These are phyloP conservation scores for Eutrema yunnanense DNA, from an alignment of 345 rosid genomes.

Conservation along the genomic window DNA sequence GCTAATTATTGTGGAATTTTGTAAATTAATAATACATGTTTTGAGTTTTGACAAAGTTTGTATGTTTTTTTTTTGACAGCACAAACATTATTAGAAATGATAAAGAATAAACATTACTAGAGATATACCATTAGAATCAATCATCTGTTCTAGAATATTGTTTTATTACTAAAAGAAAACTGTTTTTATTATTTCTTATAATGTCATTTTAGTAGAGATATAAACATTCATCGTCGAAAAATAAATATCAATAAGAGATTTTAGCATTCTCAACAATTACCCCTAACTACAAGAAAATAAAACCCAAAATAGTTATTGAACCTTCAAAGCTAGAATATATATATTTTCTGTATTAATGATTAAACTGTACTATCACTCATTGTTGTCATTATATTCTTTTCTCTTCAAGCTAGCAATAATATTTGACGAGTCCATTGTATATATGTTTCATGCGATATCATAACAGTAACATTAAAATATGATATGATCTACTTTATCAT, in stretches of 20 bases:
- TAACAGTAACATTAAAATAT: slow-evolving; percentile 1
- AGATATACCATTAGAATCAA: not conserved
- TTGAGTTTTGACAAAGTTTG: not conserved
- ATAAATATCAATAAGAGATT: not conserved
- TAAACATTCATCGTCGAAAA: not conserved
- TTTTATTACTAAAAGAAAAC: not conserved
- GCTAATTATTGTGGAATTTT: not conserved
- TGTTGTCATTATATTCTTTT: slow-evolving; percentile 19
- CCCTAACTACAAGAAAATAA: not conserved
- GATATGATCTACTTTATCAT: slow-evolving; percentile 4
- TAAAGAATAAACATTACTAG: not conserved
- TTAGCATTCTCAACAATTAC: not conserved
- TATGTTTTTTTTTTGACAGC: not conserved
- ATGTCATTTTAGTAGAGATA: not conserved
- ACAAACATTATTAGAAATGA: not conserved
- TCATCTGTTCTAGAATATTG: not conserved
- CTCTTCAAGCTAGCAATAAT: not conserved
- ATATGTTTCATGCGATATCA: not conserved
- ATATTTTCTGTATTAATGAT: slow-evolving; percentile 19
- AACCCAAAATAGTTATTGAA: not conserved
- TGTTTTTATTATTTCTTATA: not conserved
- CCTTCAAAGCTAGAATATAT: not conserved
- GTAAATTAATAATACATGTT: not conserved
- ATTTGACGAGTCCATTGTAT: slow-evolving; percentile 14
- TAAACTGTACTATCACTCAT: slow-evolving; percentile 30